Evolutionary conservation across 2,329 filamentous ascomycete genomes (phyloP), one percentile per base, ranked within the genome.

Genomic region (Epichloe uncinata): DNA sequence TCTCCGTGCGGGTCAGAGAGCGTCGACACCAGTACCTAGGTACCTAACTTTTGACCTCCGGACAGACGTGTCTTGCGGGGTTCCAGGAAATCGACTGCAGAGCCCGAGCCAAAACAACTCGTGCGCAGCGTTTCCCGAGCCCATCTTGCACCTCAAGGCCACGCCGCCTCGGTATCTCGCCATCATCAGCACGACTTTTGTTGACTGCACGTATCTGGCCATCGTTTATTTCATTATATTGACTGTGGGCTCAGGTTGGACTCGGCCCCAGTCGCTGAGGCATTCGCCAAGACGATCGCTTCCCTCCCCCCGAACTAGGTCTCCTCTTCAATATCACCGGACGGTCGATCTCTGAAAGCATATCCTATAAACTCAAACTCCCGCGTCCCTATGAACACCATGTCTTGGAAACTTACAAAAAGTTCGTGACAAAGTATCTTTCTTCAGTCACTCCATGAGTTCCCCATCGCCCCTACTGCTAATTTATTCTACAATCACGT

Each of bases 321-420:
- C 20, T 46, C 44, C 16, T 46, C 33, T 18, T 30, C 44, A 4
- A 30, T 26, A 46, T 5, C 44, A n/a, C 20, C 15, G 20, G 13
- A 34, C 15, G 20, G 20, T 33, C 36, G 38, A 35, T 35, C 35
- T 45, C 36, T 20, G 5, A 38, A 30, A 16, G n/a, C 35, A 45
- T 40, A 38, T 44, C 52, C 48, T 34, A 51, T 54, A 50, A 52
- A 41, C 43, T 55, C 50, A 47, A 40, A 40, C 36, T 49, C 9
- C 34, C 15, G 13, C 20, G 36, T 33, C 9, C 53, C 56, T 56
- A 62, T 54, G 51, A 55, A 56, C 59, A 63, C 54, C 55, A 78
- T 78, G 75, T 78, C 75, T 64, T 77, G 75, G 74, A 77, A 74
- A 64, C 67, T 77, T 52, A 77, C 73, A 60, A 77, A 78, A 67